Evolutionary conservation across 257 asterid species (phyloP), one percentile per base, ranked within the genome.

Genomic region (Linderniella brevidens): DNA sequence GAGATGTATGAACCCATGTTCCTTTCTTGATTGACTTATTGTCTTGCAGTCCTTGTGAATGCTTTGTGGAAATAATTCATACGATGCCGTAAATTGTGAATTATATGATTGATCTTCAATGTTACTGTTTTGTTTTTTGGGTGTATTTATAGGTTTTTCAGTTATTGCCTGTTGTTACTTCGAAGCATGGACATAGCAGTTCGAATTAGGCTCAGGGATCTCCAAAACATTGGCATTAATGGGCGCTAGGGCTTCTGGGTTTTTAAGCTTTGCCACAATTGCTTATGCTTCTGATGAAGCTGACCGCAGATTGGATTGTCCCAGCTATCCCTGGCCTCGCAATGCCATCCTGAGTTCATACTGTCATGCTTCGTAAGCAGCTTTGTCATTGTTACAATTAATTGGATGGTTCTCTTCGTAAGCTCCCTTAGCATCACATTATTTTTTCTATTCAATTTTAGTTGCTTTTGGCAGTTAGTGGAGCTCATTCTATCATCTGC

Each of bases 241-340:
- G 46, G 75, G 78, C 25, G 78, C 75, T 18, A 69, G 78, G 43
- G 64, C 63, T 13, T 62, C 77, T 13, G 74, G 80, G 58, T 64
- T 70, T 44, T 56, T 74, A 35, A 53, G 75, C 40, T 63, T 39
- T 56, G 64, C 72, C 17, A 52, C 75, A 52, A 41, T 74, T 35
- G 68, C 81, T 25, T 72, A 50, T 18, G 37, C 54, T 15, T 60
- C 74, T 19, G 81, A 74, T 20, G 81, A 74, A 58, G 78, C 70
- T 13, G 81, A 74, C 53, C 75, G 69, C 46, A 77, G 78, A 5
- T 55, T 74, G 51, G 75, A 66, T 54, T 48, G 58, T 38, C 70
- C 81, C 4, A 59, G 38, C 51, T 74, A 74, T 64, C 78, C 81
- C 19, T 70, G 81, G 81, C 81, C 78, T 38, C 75, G 69, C 62